Base-by-base conservation (phyloP, 177 flowering plant genomes). In the Telopea speciosissima region DNA sequence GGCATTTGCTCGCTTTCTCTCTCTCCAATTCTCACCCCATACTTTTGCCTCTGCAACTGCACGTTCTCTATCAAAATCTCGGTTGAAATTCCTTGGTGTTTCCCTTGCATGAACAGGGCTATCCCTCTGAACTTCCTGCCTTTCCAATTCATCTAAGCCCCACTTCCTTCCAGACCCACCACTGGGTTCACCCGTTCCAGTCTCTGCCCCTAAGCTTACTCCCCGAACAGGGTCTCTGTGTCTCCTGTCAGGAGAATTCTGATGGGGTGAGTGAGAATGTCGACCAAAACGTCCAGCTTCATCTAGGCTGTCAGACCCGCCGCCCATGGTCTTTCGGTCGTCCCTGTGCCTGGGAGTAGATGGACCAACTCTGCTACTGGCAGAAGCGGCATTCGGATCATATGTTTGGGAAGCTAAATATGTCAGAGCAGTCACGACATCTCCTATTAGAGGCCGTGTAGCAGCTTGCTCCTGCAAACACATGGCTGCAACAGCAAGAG, bases 11-110 rank as follows among this genome's bases (percentile, higher is more conserved):
- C 84, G 79, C 78, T 89, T 89, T 65, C 73, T 86, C 73, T 80
- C 92, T 68, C 97, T 86, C 92, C 89, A 89, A 67, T 90, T 89
- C 77, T 89, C 96, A 36, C 93, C 93, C 93, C 93, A 90, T 26
- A 89, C 88, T 74, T 87, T 91, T 1, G 93, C 93, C 75, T 85
- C 92, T 14, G 93, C 93, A 66, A 91, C 92, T 9, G 88, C 92
- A 36, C 92, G 85, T 74, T 89, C 92, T 80, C 97, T 79, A 36
- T 89, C 89, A 23, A 87, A 68, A 72, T 87, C 90, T 13, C 85
- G 83, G 64, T 85, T 72, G n/a, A 61, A 44, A 44, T 66, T 86
- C 74, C 82, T 85, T 42, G 79, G 85, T 61, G 85, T 78, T 63
- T 79, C 86, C 76, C 84, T 82, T 25, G 73, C 64, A 74, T 74